Evolutionary conservation across 306 rosid species (phyloP).

Genomic region (Vicia sativa): DNA sequence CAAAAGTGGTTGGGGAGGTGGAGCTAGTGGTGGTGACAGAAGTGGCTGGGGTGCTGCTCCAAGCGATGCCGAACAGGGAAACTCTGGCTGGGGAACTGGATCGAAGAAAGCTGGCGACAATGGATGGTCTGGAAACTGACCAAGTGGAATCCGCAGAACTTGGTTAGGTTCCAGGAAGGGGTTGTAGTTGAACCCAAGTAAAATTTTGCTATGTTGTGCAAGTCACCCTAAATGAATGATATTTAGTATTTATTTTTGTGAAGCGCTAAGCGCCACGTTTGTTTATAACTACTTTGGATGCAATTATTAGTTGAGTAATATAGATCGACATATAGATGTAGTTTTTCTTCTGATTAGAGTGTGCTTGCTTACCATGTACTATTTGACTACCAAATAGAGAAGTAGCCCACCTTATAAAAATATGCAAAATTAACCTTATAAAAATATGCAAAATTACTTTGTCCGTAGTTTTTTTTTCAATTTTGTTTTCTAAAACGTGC

Average conservation of each 20-base stretch:
- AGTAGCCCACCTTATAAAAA: no score
- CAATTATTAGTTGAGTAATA: not conserved
- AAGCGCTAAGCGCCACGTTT: not conserved
- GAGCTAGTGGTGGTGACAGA: slow-evolving; percentile 24
- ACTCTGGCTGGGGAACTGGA: slow-evolving; percentile 18
- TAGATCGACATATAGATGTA: no score
- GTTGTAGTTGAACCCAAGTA: not conserved
- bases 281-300: not conserved
- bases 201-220: not conserved
- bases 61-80: slow-evolving; percentile 5
- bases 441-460: no score
- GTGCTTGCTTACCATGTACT: no score
- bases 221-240: not conserved
- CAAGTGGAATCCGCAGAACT: not conserved
- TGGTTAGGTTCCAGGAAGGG: not conserved
- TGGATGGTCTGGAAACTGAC: slow-evolving; percentile 16
- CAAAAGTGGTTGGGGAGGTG: slow-evolving; percentile 38
- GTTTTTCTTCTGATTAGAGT: no score
- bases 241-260: not conserved
- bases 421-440: no score
- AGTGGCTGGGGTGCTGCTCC: slow-evolving; percentile 15
- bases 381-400: no score
- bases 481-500: no score
- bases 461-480: no score
- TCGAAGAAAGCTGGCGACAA: slow-evolving; percentile 6